Base-by-base conservation (phyloP, 768 basidiomycete genomes). In the Psilocybe tampanensis region DNA sequence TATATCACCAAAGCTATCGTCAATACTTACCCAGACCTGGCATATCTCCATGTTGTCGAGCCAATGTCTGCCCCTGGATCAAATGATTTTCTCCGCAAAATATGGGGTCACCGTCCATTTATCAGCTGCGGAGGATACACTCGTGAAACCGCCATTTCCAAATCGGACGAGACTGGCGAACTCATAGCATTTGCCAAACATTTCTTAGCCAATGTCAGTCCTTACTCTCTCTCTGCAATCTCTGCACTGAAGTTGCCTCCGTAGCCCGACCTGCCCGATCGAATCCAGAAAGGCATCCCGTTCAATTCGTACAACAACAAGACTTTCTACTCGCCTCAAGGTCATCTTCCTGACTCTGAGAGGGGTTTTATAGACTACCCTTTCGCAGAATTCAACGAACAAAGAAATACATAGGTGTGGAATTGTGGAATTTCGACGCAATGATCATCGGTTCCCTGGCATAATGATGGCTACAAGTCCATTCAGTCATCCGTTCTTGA, bases 21-120 rank as follows among this genome's bases (percentile, higher is more conserved):
- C 29, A 49, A 66, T 11, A 57, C 62, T 2, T 74, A 79, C 59
- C 80, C 84, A 6, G 55, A 77, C 24, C 49, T 78, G n/a, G 82
- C 83, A 0, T 88, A 86, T 68, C 57, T 88, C 6, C 85, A 86
- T 55, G 62, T 79, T 23, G 64, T 78, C 36, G 81, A 85, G 56
- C 72, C 81, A 3, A 52, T 54, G 7, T 56, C 6, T 4, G 9
- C 13, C 60, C 65, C 9, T 3, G 60, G 72, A 17, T 72, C 72
- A 1, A 83, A 76, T 48, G 76, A 81, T 44, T 81, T 82, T 59
- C 41, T 84, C n/a, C 73, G 80, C 17, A 58, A 72, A 3, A 78
- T 82, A 9, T 84, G 84, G 84, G 68, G 70, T 7, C 72, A 74
- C 0, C 66, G 72, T 8, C 64, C 69, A 0, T 69, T 77, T 47